A percentile compares a stretch with the other conserved stretches of the same genome.
Conservation (phyloP, 139 green algal genomes). For the Chlamydomonas sp. region DNA sequence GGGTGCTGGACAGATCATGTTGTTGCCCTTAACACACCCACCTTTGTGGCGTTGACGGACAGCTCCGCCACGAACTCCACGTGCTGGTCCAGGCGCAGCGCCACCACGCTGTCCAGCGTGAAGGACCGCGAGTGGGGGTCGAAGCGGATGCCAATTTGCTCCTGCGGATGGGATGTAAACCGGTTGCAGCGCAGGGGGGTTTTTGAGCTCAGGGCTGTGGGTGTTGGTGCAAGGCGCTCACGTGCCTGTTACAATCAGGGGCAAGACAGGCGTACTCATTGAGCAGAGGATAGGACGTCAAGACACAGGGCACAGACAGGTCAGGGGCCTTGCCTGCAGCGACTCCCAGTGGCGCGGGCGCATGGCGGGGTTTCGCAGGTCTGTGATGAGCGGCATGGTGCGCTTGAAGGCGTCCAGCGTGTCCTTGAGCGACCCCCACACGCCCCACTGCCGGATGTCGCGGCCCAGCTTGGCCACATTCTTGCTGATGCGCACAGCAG, state of each 20-base stretch:
- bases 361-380: slow-evolving; percentile 89
- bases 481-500: slow-evolving; percentile 74
- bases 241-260: background rate
- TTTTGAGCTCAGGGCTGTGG: background rate
- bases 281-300: background rate
- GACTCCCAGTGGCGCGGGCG: slow-evolving; percentile 83
- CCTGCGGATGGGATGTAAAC: slow-evolving; percentile 10
- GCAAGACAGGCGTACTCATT: background rate
- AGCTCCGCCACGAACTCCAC: slow-evolving; percentile 87
- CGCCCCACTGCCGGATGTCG: slow-evolving; percentile 82
- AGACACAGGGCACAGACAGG: background rate
- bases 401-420: slow-evolving; percentile 90
- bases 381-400: slow-evolving; percentile 90
- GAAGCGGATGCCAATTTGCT: slow-evolving; percentile 61
- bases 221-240: background rate
- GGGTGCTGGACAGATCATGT: background rate
- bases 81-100: slow-evolving; percentile 79
- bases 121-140: slow-evolving; percentile 75
- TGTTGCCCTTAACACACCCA: slow-evolving; percentile 43
- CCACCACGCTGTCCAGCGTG: slow-evolving; percentile 81
- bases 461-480: slow-evolving; percentile 77
- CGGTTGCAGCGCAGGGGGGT: background rate
- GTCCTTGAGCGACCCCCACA: slow-evolving; percentile 79
- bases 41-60: slow-evolving; percentile 81
- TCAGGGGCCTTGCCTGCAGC: slow-evolving; percentile 66